Conservation (phyloP, 345 rosid species). For the Eucalyptus cloeziana region DNA sequence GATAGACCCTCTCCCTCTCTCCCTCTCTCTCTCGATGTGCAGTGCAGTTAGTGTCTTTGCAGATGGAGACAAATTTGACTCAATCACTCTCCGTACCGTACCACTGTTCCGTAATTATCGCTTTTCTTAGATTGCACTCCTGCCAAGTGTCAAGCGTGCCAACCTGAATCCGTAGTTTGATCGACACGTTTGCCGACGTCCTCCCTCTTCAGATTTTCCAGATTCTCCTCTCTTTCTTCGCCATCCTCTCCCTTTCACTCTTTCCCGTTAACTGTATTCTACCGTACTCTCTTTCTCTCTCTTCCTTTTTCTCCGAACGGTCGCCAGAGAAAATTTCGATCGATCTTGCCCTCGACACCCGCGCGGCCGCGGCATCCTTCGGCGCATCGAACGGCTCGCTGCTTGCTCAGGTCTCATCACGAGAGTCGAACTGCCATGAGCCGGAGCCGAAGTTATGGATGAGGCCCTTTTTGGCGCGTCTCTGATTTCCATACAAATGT, state of each 20-base stretch:
- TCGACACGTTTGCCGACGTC: background rate
- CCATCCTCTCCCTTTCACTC: background rate
- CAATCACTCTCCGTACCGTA: background rate
- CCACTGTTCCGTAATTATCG: background rate
- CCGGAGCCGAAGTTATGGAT: background rate
- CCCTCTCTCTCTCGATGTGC: background rate
- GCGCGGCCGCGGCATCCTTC: background rate
- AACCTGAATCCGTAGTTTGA: background rate
- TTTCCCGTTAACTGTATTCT: background rate
- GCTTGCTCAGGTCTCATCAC: background rate
- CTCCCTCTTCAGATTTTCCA: background rate
- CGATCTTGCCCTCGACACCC: background rate
- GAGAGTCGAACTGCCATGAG: background rate
- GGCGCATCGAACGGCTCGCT: background rate
- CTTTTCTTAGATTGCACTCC: background rate
- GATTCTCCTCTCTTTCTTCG: background rate
- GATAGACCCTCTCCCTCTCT: background rate
- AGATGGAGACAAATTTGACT: background rate
- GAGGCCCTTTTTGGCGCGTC: background rate
- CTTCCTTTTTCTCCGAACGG: background rate
- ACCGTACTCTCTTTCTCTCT: background rate
- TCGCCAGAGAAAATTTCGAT: background rate
- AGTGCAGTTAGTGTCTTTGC: background rate
- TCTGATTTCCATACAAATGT: background rate
- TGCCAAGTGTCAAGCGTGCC: background rate